Conservation (phyloP, 257 asterid species). For the Solanum virginianum region DNA sequence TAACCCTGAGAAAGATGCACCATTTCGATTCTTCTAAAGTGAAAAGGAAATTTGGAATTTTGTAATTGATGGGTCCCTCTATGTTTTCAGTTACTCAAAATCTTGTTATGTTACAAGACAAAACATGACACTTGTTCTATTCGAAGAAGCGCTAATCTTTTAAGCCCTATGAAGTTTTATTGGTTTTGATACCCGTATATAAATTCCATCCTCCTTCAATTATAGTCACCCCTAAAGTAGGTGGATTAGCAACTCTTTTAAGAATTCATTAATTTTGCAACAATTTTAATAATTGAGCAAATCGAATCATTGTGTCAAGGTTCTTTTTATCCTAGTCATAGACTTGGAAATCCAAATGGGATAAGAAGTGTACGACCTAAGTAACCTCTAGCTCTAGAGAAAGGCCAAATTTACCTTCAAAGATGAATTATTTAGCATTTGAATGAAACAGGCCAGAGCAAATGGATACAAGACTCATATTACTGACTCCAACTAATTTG, state of each 20-base stretch:
- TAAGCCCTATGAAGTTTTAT: neutral
- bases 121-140: neutral
- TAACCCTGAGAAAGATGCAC: neutral
- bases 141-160: neutral
- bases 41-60: neutral
- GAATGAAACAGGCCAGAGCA: neutral
- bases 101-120: neutral
- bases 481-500: neutral
- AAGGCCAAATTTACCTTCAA: neutral
- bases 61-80: neutral
- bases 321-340: neutral
- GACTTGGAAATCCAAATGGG: neutral
- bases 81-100: neutral
- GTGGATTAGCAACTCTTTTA: neutral
- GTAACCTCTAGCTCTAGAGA: neutral
- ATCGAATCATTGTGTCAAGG: neutral
- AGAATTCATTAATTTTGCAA: neutral
- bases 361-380: neutral
- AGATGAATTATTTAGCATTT: neutral
- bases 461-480: neutral
- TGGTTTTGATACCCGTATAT: neutral
- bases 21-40: neutral
- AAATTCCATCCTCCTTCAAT: neutral
- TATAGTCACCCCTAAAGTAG: neutral
- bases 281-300: neutral